Evolutionary conservation across 2,329 filamentous ascomycete genomes (phyloP), one percentile per base, ranked within the genome.

Genomic region (Beauveria varroae): DNA sequence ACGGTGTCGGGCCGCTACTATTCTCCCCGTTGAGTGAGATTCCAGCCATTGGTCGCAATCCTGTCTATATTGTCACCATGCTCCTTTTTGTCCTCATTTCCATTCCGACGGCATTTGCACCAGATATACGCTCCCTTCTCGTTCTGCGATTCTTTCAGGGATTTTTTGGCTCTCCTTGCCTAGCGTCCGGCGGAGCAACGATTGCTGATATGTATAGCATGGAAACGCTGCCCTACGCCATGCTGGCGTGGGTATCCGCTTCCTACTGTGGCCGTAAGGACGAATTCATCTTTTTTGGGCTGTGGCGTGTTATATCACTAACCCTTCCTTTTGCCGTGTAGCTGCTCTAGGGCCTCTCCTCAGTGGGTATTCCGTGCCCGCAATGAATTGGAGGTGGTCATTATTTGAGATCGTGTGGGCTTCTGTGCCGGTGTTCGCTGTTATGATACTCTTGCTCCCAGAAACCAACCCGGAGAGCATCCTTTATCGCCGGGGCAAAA

Each of bases 21-120:
- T 89, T 84, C 73, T 85, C 84, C 0, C 88, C 88, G 0, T 71
- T 90, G 46, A 82, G 79, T 54, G 88, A 91, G 72, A 82, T 90
- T 24, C 86, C 87, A 0, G 69, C 78, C 51, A 81, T 90, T 56
- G 88, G 88, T 2, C 79, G 88, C 7, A 90, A 86, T 66, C 83
- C 84, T 0, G 81, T 87, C 6, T 91, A 91, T 71, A 81, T 89
- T 44, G 70, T 82, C 65, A 87, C 86, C 10, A 87, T 90, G 75
- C 81, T 82, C 63, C 75, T 90, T 37, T 91, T 90, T 70, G 83
- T 88, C 54, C 79, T 90, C 63, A 72, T 91, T 12, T 84, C 81
- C 8, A 79, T 90, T 18, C 86, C 87, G 0, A 83, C 86, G 0
- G 84, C 86, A 0, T 70, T 90, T 0, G 84, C 84, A 3, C 72